A percentile compares a stretch with the other conserved stretches of the same genome.
phyloP scores from a whole-genome alignment of 768 basidiomycete species.

The Chalciporus piperatus region DNA sequence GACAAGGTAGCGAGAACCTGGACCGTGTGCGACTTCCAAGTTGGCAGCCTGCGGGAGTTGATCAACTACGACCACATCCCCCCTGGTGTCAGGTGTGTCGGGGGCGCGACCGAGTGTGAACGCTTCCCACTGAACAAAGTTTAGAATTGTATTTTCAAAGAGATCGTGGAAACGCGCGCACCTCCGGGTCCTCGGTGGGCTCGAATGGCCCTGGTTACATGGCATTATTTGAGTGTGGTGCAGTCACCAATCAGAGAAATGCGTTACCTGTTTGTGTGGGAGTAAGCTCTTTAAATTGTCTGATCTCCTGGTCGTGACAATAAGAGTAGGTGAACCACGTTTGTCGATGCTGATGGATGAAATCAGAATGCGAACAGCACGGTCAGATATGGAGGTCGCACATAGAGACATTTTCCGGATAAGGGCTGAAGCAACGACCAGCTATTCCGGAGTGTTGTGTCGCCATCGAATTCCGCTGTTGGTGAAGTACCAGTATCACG shows the following conservation, averaged over 20 bases:
- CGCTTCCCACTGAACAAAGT: constrained; percentile 60
- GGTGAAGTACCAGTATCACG: constrained; percentile 41
- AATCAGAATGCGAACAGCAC: constrained; percentile 30
- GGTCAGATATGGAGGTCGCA: constrained; percentile 45
- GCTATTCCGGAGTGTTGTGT: constrained; percentile 67
- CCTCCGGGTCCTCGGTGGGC: constrained; percentile 84
- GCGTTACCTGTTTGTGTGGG: constrained; percentile 64
- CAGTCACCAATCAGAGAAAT: constrained; percentile 17
- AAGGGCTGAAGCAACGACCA: constrained; percentile 83
- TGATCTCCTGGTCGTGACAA: constrained; percentile 92
- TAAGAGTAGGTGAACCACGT: constrained; percentile 98
- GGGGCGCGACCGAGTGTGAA: constrained; percentile 78
- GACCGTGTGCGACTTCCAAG: constrained; percentile 70
- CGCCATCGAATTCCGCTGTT: constrained; percentile 54
- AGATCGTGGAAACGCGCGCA: constrained; percentile 45
- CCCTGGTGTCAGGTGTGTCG: constrained; percentile 52
- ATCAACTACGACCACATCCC: constrained; percentile 64
- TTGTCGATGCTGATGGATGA: constrained; percentile 63
- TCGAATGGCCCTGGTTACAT: constrained; percentile 57
- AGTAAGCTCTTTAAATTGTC: constrained; percentile 88
- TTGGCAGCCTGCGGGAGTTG: constrained; percentile 62
- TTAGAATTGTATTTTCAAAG: constrained; percentile 22
- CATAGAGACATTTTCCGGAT: constrained; percentile 80
- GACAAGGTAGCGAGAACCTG: constrained; percentile 87
- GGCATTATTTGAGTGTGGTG: constrained; percentile 21